Conservation (phyloP, 2,329 filamentous ascomycete species). For the Emmonsiellopsis sp. region DNA sequence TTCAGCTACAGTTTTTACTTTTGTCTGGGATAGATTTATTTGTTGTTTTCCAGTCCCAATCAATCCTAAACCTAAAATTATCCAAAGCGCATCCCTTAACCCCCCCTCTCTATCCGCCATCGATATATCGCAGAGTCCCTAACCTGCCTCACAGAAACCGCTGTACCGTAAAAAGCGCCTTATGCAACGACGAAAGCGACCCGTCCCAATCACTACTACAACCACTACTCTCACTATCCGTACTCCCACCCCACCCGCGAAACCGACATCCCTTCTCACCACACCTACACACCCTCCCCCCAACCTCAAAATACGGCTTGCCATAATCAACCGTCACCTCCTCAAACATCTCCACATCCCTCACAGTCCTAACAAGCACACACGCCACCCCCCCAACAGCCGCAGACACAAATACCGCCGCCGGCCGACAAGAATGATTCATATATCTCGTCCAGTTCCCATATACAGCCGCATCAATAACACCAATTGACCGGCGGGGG, state of each 20-base stretch:
- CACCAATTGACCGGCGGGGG: not conserved
- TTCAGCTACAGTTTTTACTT: too few relatives aligned
- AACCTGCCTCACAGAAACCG: not conserved
- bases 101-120: too few relatives aligned
- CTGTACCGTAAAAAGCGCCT: not conserved
- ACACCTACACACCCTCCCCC: not conserved
- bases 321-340: conserved; percentile 29
- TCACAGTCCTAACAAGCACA: conserved; percentile 14
- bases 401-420: conserved; percentile 11
- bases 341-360: conserved; percentile 23
- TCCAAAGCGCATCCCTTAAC: too few relatives aligned
- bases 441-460: conserved; percentile 30
- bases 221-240: not conserved
- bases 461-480: conserved; percentile 13
- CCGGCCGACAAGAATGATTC: conserved; percentile 27
- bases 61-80: too few relatives aligned
- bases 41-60: too few relatives aligned
- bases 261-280: conserved; percentile 3
- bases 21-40: too few relatives aligned
- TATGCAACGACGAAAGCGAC: not conserved
- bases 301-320: not conserved
- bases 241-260: not conserved
- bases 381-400: conserved; percentile 15
- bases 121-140: too few relatives aligned
- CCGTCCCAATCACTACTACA: not conserved